Evolutionary conservation across 345 rosid genomes (phyloP), one percentile per base, ranked within the genome.

Genomic region (Carallia brachiata): DNA sequence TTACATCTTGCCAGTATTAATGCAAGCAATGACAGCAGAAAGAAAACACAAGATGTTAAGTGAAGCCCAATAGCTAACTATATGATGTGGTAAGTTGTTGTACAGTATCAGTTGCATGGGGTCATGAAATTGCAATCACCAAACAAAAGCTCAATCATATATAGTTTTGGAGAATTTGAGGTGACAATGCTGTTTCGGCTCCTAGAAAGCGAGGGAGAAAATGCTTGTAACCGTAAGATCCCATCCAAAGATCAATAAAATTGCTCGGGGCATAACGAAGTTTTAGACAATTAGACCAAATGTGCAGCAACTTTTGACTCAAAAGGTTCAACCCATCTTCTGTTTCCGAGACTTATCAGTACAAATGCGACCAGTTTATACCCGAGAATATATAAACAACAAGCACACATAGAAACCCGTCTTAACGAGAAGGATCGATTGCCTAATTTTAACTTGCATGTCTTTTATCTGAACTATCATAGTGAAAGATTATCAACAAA

Each of bases 41-140:
- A 4, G 3, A 44, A 44, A 44, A 4, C 10, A 44, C 90, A 27
- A 19, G 9, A 56, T 56, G 34, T 23, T 3, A 56, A 27, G 8
- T 44, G 34, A 56, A 56, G 60, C 6, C 31, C 31, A 30, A 27
- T 27, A 23, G 34, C 15, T 27, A 56, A 56, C 13, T 12, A 4
- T 10, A 56, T 19, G 16, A 27, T 56, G 28, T 85, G 98, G 61
- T 94, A 91, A 56, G 7, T 56, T 27, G 60, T 56, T 56, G 50
- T 12, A 13, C 16, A 12, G 12, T 56, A 2, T 3, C 32, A 27
- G 60, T 56, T 27, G 31, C 34, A 7, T 10, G 60, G 28, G 60
- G 1, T 27, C 23, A 9, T 32, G 6, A 30, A n/a, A 56, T 23
- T 10, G 15, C 34, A 19, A 13, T 56, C 60, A 8, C 15, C 32